phyloP scores from a whole-genome alignment of 2,329 filamentous ascomycete species.

The Diaporthe sp. region DNA sequence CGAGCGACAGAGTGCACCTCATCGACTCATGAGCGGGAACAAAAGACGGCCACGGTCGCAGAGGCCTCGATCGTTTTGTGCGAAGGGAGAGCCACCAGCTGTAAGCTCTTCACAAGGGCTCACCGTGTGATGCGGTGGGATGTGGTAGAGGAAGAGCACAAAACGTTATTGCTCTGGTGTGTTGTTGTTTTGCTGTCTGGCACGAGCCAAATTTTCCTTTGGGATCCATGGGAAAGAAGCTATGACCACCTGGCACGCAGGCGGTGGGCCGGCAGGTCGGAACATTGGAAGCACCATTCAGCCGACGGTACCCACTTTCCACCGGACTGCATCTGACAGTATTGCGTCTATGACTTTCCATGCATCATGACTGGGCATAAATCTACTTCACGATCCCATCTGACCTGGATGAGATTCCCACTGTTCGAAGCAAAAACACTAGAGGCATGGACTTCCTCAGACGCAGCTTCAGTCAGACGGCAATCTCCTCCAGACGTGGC shows the following conservation, averaged over 20 bases:
- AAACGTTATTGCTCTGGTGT: background rate
- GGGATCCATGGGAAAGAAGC: slow-evolving; percentile 12
- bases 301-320: slow-evolving; percentile 14
- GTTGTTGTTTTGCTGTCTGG: slow-evolving; percentile 14
- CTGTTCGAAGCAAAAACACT: background rate
- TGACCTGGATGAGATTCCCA: background rate
- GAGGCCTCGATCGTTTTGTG: background rate
- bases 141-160: slow-evolving; percentile 16
- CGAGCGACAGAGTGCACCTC: slow-evolving; percentile 23
- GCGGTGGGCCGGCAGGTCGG: slow-evolving; percentile 6
- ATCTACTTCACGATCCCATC: no score
- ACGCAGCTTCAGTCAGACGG: background rate
- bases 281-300: slow-evolving; percentile 27
- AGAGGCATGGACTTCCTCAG: no score
- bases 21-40: slow-evolving; percentile 31
- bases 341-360: background rate
- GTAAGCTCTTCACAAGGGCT: background rate
- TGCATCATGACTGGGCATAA: no score
- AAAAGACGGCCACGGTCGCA: background rate
- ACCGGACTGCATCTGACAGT: background rate
- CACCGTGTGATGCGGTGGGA: background rate
- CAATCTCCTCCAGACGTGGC: background rate
- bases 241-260: slow-evolving; percentile 13
- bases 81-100: background rate
- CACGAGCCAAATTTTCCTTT: slow-evolving; percentile 18